Base-by-base conservation (phyloP, 2,329 filamentous ascomycete species). In the Claviceps citrina region DNA sequence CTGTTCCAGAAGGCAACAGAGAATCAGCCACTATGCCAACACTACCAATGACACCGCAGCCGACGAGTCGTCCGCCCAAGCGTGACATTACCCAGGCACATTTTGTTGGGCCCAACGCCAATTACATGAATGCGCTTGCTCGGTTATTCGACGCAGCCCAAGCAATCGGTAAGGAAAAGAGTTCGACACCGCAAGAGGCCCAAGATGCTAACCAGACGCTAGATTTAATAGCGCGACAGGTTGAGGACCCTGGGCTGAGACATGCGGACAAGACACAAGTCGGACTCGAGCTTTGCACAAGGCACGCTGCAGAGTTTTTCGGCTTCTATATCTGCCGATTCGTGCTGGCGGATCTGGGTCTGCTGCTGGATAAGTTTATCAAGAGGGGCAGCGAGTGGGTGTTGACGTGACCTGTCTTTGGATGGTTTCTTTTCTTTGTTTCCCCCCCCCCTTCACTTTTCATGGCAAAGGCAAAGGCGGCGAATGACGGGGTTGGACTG, bases 361-460 rank as follows among this genome's bases (percentile, higher is more conserved):
- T 91, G 55, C 68, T 98, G 65, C 67, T 98, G 50, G 91, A 98
- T 59, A 98, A 96, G 58, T 96, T 91, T 54, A 80, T 98, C 58
- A 98, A 98, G 68, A 76, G 87, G 48, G 87, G 89, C 19, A 93
- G 81, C 51, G 89, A 98, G 67, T 98, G 89, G 89, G 86, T 95
- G 38, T 27, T 49, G 25, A 31, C 41, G 3, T 47, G 39, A 46
- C 18, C 28, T 31, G 8, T 31, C n/a, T 31, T 10, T 15, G 7
- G 30, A 15, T 24, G 22, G 5, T 8, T 24, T 8, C 22, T 24
- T 24, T 24, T 8, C n/a, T 8, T 24, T 18, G 2, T 13, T 12
- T 24, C 12, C 5, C 27, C 19, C 15, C 24, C 13, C 10, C 24
- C 5, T 16, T 25, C 10, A n/a, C 28, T n/a, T 19, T 22, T 32